Percentiles rank a stretch among this genome's conserved stretches.
These are phyloP conservation scores for Magnaporthiopsis rhizophila DNA, from an alignment of 2,329 filamentous ascomycete species.

Conservation along the genomic window DNA sequence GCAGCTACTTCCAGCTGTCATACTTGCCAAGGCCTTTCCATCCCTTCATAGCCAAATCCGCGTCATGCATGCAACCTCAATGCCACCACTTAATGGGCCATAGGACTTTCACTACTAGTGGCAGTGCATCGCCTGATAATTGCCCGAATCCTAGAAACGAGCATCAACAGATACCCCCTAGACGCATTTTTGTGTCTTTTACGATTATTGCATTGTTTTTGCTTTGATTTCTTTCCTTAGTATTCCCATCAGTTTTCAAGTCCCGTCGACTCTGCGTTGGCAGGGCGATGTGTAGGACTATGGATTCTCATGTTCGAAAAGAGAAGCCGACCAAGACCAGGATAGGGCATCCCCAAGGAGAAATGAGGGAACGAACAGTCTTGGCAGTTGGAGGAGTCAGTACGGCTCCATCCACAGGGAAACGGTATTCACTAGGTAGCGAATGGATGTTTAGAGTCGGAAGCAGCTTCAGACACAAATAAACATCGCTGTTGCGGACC, in stretches of 20 bases:
- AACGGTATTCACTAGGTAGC: neutral
- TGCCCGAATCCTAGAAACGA: neutral
- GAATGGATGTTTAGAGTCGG: neutral
- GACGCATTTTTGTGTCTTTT: neutral
- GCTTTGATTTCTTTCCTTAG: neutral
- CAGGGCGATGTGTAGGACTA: neutral
- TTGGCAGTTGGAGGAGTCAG: neutral
- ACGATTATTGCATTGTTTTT: neutral
- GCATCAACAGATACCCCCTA: neutral
- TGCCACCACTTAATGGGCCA: neutral
- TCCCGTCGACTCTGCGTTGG: too few species aligned
- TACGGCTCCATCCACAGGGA: neutral
- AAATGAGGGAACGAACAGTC: neutral
- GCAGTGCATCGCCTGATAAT: neutral
- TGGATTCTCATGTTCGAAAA: neutral
- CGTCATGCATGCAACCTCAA: neutral
- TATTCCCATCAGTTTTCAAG: neutral
- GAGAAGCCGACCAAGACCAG: neutral
- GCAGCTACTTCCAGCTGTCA: neutral
- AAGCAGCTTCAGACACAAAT: neutral
- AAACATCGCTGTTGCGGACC: neutral
- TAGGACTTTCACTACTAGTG: neutral
- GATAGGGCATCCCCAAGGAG: neutral
- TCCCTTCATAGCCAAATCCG: neutral
- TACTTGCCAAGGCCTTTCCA: neutral